Conservation (phyloP, 768 basidiomycete genomes). For the Vishniacozyma victoriae region DNA sequence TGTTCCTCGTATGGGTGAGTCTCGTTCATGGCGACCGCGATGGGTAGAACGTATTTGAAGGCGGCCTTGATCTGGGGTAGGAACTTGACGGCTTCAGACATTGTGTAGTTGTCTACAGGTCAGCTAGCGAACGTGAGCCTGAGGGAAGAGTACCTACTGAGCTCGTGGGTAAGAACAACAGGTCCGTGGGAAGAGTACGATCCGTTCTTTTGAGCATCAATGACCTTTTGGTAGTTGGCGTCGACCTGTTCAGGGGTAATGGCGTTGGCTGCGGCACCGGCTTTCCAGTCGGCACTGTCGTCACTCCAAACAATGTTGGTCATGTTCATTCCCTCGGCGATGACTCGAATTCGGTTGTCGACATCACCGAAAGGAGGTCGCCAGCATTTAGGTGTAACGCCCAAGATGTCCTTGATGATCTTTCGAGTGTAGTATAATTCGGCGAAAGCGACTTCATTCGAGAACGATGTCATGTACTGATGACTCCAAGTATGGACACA, state of each 20-base stretch:
- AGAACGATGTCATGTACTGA: constrained; percentile 57
- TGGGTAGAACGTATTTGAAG: constrained; percentile 39
- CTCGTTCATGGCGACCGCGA: constrained; percentile 38
- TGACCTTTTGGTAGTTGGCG: constrained; percentile 38
- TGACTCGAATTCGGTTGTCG: constrained; percentile 43
- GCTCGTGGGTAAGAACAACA: constrained; percentile 46
- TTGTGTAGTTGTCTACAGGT: constrained; percentile 43
- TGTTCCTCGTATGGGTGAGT: constrained; percentile 45
- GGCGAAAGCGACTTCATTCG: constrained; percentile 44
- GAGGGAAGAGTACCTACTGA: constrained; percentile 13
- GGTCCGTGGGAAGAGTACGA: constrained; percentile 34
- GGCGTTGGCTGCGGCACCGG: constrained; percentile 15
- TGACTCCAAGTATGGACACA: constrained; percentile 42
- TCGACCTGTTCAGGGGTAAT: constrained; percentile 34
- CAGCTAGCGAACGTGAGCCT: background rate
- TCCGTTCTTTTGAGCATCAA: constrained; percentile 33
- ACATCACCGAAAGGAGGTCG: constrained; percentile 45
- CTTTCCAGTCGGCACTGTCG: constrained; percentile 44
- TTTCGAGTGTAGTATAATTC: constrained; percentile 42
- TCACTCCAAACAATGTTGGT: constrained; percentile 40
- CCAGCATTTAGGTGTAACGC: constrained; percentile 36
- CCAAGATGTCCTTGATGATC: constrained; percentile 38
- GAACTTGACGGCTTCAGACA: constrained; percentile 31
- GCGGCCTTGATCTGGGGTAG: constrained; percentile 30
- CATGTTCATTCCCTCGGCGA: constrained; percentile 37